Percentiles rank a stretch among this genome's conserved stretches.
These are phyloP conservation scores for Psilocybe cubensis DNA, from an alignment of 768 basidiomycete species.

Conservation along the genomic window DNA sequence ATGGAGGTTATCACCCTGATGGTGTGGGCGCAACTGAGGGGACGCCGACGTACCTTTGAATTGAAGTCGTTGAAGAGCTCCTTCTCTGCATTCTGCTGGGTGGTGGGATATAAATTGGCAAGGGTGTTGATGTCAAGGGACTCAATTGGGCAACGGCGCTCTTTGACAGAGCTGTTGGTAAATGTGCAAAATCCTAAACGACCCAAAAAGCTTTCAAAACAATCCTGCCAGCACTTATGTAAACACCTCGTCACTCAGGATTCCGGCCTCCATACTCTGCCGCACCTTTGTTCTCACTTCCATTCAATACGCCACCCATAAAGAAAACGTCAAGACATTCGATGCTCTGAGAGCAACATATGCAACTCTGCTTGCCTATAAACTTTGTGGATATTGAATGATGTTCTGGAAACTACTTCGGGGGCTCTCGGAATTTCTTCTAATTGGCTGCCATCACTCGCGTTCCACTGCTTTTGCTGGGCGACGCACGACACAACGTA, in stretches of 20 bases:
- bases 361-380: no score
- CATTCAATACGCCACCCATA: not conserved
- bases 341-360: no score
- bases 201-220: slow-evolving; percentile 1
- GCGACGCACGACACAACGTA: not conserved
- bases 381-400: no score
- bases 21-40: slow-evolving; percentile 14
- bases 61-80: slow-evolving; percentile 83
- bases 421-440: not conserved
- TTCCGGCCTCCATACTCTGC: not conserved
- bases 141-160: slow-evolving; percentile 50
- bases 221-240: slow-evolving; percentile 4
- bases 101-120: slow-evolving; percentile 70
- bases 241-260: not conserved
- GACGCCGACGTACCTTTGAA: slow-evolving; percentile 57
- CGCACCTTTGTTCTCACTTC: not conserved
- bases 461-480: no score
- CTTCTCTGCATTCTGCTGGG: slow-evolving; percentile 80
- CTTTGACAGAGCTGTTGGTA: not conserved
- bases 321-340: not conserved
- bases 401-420: not conserved
- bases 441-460: no score
- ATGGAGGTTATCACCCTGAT: no score
- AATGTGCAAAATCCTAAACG: slow-evolving; percentile 1
- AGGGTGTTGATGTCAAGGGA: slow-evolving; percentile 82